Base-by-base conservation (phyloP, 208 protist species). In the Crithidia bombi region DNA sequence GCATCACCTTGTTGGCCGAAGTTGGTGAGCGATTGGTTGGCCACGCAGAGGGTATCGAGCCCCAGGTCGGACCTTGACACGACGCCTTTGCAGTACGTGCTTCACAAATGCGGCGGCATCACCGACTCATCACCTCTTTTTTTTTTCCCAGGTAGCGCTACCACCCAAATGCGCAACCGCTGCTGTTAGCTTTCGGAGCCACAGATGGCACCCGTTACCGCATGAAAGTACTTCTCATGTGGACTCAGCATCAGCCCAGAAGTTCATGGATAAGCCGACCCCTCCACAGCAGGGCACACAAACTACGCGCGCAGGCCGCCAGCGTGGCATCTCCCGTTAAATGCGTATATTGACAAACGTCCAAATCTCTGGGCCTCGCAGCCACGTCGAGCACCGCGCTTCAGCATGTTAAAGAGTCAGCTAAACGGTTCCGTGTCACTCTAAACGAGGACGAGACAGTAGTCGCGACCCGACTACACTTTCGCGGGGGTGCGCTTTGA, bases 331-430 rank as follows among this genome's bases (percentile, higher is more conserved):
- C 2, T 35, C 32, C n/a, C 10, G 50, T 80, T 9, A 74, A 80
- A n/a, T 36, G 62, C 75, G 3, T 80, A 62, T 57, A 64, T 80
- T 17, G 75, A 80, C 35, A 75, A n/a, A 80, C 43, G 75, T 80
- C 0, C 58, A 74, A 28, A 58, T 75, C 68, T 56, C 68, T 17
- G 68, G 75, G 30, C 7, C 54, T 19, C 36, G 30, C 19, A 0
- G 30, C 9, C 44, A 28, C 28, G 67, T 79, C 39, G 21, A 62
- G 25, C 19, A n/a, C 44, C n/a, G 67, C 55, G 32, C 47, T 73
- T 11, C n/a, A 15, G 33, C 30, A 44, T 30, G 50, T 73, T 35
- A 56, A 61, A 64, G 21, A 65, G 32, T 43, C 2, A 38, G 56
- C 56, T 3, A 5, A 11, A 4, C 6, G 32, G 14, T 65, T 30